Conservation (phyloP, 73 alveolate species). For the Tetrahymena malaccensis region DNA sequence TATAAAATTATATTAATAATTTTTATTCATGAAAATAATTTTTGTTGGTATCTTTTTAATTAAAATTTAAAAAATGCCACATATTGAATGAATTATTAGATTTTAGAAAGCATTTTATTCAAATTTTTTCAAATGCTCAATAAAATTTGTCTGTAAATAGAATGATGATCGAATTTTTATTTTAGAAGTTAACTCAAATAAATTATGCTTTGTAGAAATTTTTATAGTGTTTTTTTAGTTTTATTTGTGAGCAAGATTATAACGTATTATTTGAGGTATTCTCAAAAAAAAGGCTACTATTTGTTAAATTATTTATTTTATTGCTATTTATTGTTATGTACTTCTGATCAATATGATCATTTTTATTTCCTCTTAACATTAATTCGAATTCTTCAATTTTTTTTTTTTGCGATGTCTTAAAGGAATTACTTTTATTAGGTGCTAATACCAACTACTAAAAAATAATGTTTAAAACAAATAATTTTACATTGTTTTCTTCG, state of each 20-base stretch:
- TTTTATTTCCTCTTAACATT: too few relatives aligned
- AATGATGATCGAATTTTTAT: too few relatives aligned
- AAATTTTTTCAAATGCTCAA: background rate
- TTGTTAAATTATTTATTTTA: too few relatives aligned
- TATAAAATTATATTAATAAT: background rate
- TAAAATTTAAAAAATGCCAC: background rate
- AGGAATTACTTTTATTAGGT: too few relatives aligned
- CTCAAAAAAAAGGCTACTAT: too few relatives aligned
- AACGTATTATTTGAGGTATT: background rate
- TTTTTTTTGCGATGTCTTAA: too few relatives aligned
- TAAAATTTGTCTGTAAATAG: background rate
- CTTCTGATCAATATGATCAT: too few relatives aligned
- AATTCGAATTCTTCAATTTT: too few relatives aligned
- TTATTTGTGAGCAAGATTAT: background rate
- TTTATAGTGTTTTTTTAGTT: background rate
- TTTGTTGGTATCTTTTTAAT: background rate
- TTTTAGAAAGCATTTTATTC: background rate
- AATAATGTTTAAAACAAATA: background rate
- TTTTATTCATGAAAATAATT: background rate
- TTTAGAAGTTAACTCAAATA: background rate
- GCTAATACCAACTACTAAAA: background rate
- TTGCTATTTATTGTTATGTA: too few relatives aligned
- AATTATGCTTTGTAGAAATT: background rate
- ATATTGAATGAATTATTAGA: too few relatives aligned
- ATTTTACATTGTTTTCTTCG: slow-evolving; percentile 68